Conservation (phyloP, 495 filamentous ascomycete species). For the Talaromyces trachyspermus region DNA sequence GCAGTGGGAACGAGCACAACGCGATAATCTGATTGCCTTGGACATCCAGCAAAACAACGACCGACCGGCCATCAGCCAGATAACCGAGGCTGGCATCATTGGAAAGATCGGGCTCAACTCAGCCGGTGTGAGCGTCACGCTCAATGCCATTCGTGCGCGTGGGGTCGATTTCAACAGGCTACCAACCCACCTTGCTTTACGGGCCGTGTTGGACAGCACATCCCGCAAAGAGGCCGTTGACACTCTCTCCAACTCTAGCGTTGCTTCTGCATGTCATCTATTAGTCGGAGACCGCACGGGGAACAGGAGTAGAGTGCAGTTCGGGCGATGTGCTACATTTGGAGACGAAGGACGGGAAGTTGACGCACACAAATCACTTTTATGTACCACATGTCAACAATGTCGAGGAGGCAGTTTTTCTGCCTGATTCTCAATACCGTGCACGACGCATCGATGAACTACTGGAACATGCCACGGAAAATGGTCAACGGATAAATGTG, state of each 20-base stretch:
- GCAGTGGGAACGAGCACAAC: conserved; percentile 5
- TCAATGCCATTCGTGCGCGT: conserved; percentile 59
- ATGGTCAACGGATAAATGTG: neutral
- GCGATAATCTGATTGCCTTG: conserved; percentile 1
- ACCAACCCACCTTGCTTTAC: conserved; percentile 57
- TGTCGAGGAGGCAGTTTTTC: conserved; percentile 1
- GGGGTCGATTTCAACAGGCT: conserved; percentile 47
- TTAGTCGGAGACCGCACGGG: conserved; percentile 49
- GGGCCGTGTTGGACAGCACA: conserved; percentile 48
- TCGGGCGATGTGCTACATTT: conserved; percentile 44
- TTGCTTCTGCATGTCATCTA: conserved; percentile 56
- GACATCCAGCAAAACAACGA: neutral
- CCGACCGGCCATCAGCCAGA: conserved; percentile 18
- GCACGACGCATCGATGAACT: neutral
- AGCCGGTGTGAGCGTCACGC: conserved; percentile 53
- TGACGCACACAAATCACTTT: conserved; percentile 61
- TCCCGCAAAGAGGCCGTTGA: conserved; percentile 45
- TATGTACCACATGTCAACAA: neutral
- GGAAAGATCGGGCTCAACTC: conserved; percentile 66
- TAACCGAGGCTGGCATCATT: conserved; percentile 61
- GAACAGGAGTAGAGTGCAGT: conserved; percentile 53
- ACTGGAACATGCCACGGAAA: neutral
- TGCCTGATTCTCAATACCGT: conserved; percentile 3
- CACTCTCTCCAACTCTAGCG: conserved; percentile 38
- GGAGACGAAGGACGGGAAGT: conserved; percentile 36